Evolutionary conservation across 2,329 filamentous ascomycete genomes (phyloP).

Genomic region (Alternaria infectoria): DNA sequence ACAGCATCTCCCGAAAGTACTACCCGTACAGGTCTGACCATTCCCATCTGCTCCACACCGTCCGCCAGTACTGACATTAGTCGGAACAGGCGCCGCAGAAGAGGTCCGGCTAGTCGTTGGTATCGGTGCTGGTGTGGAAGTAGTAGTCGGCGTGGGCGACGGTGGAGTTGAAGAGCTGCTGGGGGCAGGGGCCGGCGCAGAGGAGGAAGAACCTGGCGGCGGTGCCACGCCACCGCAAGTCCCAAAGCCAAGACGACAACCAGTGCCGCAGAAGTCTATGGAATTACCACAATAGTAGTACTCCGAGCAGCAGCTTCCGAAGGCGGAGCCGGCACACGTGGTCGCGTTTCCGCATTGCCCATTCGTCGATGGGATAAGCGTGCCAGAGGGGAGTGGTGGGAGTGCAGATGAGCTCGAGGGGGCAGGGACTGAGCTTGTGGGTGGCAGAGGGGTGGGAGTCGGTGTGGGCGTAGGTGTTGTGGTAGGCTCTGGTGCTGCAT

Average conservation of each 20-base stretch:
- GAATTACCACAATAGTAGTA: slow-evolving; percentile 34
- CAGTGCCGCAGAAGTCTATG: slow-evolving; percentile 33
- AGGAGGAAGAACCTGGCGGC: slow-evolving; percentile 23
- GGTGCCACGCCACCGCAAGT: slow-evolving; percentile 25
- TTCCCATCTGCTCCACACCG: slow-evolving; percentile 32
- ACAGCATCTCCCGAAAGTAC: slow-evolving; percentile 35
- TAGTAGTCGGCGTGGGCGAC: slow-evolving; percentile 22
- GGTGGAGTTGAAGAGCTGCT: slow-evolving; percentile 12
- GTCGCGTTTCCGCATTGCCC: slow-evolving; percentile 38
- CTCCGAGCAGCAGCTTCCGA: slow-evolving; percentile 35
- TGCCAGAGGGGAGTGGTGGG: slow-evolving; percentile 33
- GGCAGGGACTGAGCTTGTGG: slow-evolving; percentile 5
- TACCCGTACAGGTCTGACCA: slow-evolving; percentile 29
- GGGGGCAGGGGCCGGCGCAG: slow-evolving; percentile 5
- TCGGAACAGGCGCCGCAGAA: slow-evolving; percentile 20
- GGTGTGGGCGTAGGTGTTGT: slow-evolving; percentile 20
- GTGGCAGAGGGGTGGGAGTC: slow-evolving; percentile 26
- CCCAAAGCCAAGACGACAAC: slow-evolving; percentile 35
- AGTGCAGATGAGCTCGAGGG: slow-evolving; percentile 18
- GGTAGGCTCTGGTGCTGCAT: slow-evolving; percentile 17
- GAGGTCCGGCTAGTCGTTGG: slow-evolving; percentile 20
- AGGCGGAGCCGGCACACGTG: slow-evolving; percentile 34
- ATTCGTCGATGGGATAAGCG: slow-evolving; percentile 30
- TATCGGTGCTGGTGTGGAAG: slow-evolving; percentile 18
- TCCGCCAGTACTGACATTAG: slow-evolving; percentile 34